Percentiles rank a stretch among this genome's conserved stretches.
Evolutionary conservation across 306 rosid species (phyloP).

Genomic region (Cicer bijugum): DNA sequence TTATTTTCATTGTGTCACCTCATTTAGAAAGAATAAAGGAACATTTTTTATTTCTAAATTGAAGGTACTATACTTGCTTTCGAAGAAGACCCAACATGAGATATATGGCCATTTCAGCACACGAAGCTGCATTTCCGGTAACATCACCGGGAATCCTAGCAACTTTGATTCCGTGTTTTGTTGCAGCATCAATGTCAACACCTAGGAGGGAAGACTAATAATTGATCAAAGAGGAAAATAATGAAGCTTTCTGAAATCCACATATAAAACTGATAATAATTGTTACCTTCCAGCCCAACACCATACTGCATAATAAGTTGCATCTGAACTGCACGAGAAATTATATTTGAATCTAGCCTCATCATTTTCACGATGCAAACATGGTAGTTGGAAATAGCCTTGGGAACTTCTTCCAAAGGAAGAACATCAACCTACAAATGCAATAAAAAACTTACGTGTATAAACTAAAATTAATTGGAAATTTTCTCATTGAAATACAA

Average conservation of each 20-base stretch:
- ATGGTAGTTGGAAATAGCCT: constrained; percentile 64
- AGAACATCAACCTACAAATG: constrained; percentile 76
- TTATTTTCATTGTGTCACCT: neutral
- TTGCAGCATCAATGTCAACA: constrained; percentile 88
- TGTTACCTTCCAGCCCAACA: constrained; percentile 86
- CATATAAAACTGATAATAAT: constrained; percentile 15
- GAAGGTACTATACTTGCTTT: constrained; percentile 68
- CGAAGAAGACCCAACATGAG: constrained; percentile 85
- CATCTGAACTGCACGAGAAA: constrained; percentile 72
- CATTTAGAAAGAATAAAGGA: neutral
- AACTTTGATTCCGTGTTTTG: constrained; percentile 81
- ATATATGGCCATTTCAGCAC: constrained; percentile 95
- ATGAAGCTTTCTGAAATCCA: constrained; percentile 21
- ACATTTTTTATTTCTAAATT: neutral
- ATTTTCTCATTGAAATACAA: neutral
- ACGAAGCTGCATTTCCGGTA: constrained; percentile 84
- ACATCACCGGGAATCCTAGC: constrained; percentile 75
- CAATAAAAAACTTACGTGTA: neutral
- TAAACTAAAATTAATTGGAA: constrained; percentile 6
- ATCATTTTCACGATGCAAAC: constrained; percentile 64
- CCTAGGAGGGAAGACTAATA: constrained; percentile 54
- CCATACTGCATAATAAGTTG: constrained; percentile 89
- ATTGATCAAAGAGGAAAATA: constrained; percentile 24
- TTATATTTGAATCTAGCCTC: constrained; percentile 67
- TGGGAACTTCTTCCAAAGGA: constrained; percentile 68